Base-by-base conservation (phyloP, 495 filamentous ascomycete species). In the Neurospora tetrasperma region DNA sequence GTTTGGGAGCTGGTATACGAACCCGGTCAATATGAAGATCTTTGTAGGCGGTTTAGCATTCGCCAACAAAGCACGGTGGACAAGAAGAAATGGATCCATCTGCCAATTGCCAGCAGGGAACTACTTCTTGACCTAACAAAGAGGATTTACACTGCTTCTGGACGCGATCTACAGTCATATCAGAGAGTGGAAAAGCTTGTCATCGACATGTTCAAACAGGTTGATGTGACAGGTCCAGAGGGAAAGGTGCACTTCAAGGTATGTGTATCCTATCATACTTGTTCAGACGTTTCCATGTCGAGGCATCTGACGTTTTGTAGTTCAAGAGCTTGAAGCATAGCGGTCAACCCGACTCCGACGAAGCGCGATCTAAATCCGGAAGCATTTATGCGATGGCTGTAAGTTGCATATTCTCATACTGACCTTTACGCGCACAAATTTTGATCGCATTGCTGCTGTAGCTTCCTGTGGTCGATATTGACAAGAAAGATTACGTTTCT, bases 31-130 rank as follows among this genome's bases (percentile, higher is more conserved):
- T 14, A 16, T 16, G 54, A 8, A 1, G 54, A 62, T 62, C 12
- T 62, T 16, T 54, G 0, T 7, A 71, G 1, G n/a, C 38, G 46
- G 18, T 27, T 20, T 43, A 41, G n/a, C 4, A 39, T 20, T 16
- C 9, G 8, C 31, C n/a, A n/a, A 35, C 9, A 5, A 39, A 20
- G 18, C 12, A 20, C 5, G n/a, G 46, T 23, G 48, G 20, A 3
- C 48, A 44, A 48, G 11, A 71, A 42, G 14, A 73, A 73, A 42
- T 73, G 72, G 72, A 40, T 73, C 0, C 72, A 73, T 71, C 16
- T 73, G 11, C 62, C 72, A 35, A 54, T 70, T 20, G 40, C 40
- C 2, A 73, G 72, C 69, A 54, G 14, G 0, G 42, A 54, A 18
- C 39, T 41, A 12, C 46, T 70, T 27, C 69, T 39, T 46, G 72